Evolutionary conservation across 2,329 filamentous ascomycete genomes (phyloP), one percentile per base, ranked within the genome.

Genomic region (Pseudogymnoascus sp.): DNA sequence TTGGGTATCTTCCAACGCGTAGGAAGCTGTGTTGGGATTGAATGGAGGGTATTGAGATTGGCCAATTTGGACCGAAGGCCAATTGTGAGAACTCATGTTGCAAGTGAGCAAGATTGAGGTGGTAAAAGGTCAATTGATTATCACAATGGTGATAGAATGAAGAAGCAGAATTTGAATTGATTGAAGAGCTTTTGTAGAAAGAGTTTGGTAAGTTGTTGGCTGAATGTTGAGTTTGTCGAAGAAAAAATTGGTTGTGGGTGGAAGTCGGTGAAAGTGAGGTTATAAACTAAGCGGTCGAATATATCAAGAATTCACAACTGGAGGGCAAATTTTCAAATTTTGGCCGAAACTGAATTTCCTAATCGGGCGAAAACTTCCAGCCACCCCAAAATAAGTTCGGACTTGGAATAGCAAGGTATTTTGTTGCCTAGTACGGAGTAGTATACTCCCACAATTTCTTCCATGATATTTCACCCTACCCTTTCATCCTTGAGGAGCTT

Each of bases 11-110:
- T 10, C 9, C 2, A 15, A 30, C 13, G n/a, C 9, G 45, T 52
- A 52, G 45, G 45, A 52, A 19, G 45, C 45, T 18, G 45, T 19
- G 45, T 52, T 52, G 45, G 45, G 45, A 52, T 52, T 52, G 45
- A 52, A 52, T 52, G 45, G 45, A 18, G 45, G 45, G 23, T 52
- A 52, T 30, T 52, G 45, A n/a, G 9, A 30, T 30, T 52, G 41
- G 13, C 41, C 23, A 48, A 1, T 15, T 48, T 48, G 45, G 45
- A 52, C 23, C 26, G 23, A 52, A 19, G 26, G 10, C 45, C 26
- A 52, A 52, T 52, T 52, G 45, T 52, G 45, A 52, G 45, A 52
- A 52, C 45, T 52, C 45, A 52, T 52, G 23, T 52, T 52, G 45
- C 26, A 52, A 52, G 23, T 12, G 45, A 52, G 45, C 45, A 19